Percentiles rank a stretch among this genome's conserved stretches.
Conservation (phyloP, 257 asterid genomes). For the Solanum sitiens region DNA sequence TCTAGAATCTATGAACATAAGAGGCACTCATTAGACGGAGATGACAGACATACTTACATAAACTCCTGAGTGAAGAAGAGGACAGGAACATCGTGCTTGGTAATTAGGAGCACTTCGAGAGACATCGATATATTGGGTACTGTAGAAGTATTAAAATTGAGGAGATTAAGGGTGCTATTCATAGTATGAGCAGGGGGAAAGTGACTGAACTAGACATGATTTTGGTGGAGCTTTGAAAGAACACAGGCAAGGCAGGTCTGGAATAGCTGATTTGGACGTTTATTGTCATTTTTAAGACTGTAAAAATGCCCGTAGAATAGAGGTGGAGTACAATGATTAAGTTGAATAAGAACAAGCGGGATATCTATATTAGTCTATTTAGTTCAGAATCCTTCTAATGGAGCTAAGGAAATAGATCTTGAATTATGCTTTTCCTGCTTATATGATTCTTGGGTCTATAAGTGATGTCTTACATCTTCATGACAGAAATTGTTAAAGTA, state of each 20-base stretch:
- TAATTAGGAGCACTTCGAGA: background rate
- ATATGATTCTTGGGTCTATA: background rate
- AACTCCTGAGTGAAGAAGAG: background rate
- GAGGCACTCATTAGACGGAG: background rate
- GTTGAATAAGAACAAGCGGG: background rate
- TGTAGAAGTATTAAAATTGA: background rate
- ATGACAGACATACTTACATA: background rate
- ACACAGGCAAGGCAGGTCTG: background rate
- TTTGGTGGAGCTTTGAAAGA: background rate
- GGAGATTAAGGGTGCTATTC: background rate
- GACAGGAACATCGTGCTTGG: background rate
- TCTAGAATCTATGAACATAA: background rate
- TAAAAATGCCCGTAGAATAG: too few relatives aligned
- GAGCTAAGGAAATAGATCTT: background rate
- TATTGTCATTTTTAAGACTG: background rate
- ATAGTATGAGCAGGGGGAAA: background rate
- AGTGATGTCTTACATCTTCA: background rate
- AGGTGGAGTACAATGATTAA: background rate
- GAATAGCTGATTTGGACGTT: background rate
- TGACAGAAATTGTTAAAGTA: background rate
- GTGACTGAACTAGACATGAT: background rate
- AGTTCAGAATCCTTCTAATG: background rate
- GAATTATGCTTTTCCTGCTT: background rate
- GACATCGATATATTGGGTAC: background rate
- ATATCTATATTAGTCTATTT: background rate